Percentiles rank a stretch among this genome's conserved stretches.
phyloP scores from a whole-genome alignment of 306 rosid genomes.

The Dalbergia cultrata region DNA sequence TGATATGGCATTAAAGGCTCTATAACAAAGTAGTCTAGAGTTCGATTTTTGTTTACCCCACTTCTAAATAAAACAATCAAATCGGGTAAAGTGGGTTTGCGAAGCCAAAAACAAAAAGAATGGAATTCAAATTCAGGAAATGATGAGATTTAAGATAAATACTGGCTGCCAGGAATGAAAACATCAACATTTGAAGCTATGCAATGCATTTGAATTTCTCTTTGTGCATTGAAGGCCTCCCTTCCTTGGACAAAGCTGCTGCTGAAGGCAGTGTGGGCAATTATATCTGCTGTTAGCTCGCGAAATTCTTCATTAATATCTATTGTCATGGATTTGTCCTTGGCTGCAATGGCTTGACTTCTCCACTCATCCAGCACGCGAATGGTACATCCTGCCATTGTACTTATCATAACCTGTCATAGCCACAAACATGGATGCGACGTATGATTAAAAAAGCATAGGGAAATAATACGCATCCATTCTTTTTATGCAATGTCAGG shows the following conservation, averaged over 20 bases:
- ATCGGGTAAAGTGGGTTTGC: no score
- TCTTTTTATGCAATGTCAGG: not conserved
- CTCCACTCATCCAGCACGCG: constrained; percentile 47
- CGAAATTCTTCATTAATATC: constrained; percentile 37
- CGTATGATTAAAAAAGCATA: not conserved
- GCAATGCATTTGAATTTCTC: constrained; percentile 4
- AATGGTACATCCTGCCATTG: constrained; percentile 49
- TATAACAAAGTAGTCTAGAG: no score
- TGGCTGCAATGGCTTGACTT: constrained; percentile 6
- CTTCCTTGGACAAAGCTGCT: constrained; percentile 43
- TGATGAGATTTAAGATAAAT: constrained; percentile 21
- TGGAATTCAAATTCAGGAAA: not conserved
- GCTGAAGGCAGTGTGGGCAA: constrained; percentile 50
- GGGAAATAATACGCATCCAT: not conserved
- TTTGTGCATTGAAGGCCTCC: constrained; percentile 45
- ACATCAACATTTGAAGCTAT: constrained; percentile 2
- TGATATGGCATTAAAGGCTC: no score
- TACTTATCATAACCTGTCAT: constrained; percentile 49
- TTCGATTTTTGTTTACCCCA: no score
- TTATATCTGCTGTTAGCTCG: constrained; percentile 50
- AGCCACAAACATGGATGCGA: not conserved
- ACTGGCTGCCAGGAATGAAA: constrained; percentile 55
- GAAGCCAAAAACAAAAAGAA: not conserved
- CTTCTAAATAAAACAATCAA: no score
- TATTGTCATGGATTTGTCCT: constrained; percentile 21